phyloP scores from a whole-genome alignment of 768 basidiomycete genomes.

The Phlegmacium glaucopus region DNA sequence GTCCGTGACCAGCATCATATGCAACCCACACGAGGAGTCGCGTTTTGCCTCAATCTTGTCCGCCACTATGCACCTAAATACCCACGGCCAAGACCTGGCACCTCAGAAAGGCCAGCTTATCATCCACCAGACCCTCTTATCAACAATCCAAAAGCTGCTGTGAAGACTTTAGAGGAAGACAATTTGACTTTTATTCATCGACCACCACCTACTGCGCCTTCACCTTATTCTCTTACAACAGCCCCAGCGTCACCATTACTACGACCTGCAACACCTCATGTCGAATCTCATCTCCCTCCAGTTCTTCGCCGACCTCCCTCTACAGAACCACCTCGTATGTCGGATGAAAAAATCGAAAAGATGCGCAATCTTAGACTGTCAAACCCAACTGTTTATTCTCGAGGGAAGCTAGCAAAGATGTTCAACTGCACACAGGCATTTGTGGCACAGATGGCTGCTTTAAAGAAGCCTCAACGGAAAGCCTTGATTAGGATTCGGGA shows the following conservation, averaged over 20 bases:
- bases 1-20: conserved; percentile 6
- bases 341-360: conserved; percentile 49
- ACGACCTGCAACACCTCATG: conserved; percentile 29
- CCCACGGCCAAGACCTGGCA: conserved; percentile 48
- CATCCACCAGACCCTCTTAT: conserved; percentile 56
- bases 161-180: conserved; percentile 47
- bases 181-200: conserved; percentile 79
- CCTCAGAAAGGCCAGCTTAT: conserved; percentile 52
- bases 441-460: conserved; percentile 60
- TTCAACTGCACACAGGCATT: conserved; percentile 73
- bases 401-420: conserved; percentile 66
- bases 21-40: conserved; percentile 16
- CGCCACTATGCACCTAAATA: conserved; percentile 41
- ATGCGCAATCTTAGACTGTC: conserved; percentile 55
- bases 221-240: conserved; percentile 68
- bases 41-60: conserved; percentile 11
- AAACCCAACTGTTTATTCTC: conserved; percentile 59
- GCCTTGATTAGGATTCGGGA: conserved; percentile 41
- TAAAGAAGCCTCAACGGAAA: conserved; percentile 49
- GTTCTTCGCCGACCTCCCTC: conserved; percentile 44
- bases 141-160: conserved; percentile 48
- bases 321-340: conserved; percentile 38
- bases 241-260: conserved; percentile 73
- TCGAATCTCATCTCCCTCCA: conserved; percentile 32
- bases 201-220: conserved; percentile 74